Evolutionary conservation across 78 protist genomes (phyloP).

Genomic region (Chrysochromulina parva): DNA sequence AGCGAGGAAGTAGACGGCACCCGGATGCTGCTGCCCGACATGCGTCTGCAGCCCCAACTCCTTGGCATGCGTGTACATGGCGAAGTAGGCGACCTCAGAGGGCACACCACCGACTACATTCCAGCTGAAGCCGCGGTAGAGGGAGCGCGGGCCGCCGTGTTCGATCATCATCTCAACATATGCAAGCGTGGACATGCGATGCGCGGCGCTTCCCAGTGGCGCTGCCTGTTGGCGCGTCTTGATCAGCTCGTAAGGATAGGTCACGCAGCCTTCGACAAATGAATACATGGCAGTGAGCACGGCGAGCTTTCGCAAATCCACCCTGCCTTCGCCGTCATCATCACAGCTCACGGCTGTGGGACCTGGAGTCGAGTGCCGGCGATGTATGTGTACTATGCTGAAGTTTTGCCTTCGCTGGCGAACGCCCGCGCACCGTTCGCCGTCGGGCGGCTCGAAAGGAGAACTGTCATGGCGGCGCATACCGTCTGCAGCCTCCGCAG

Average conservation of each 20-base stretch:
- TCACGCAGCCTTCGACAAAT: neutral
- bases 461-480: too few relatives aligned
- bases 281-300: neutral
- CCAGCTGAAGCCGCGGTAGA: slow-evolving; percentile 26
- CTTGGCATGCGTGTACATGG: neutral
- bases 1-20: neutral
- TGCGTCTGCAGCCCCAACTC: neutral
- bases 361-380: too few relatives aligned
- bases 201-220: neutral
- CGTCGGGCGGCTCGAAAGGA: too few relatives aligned
- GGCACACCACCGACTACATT: neutral
- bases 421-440: too few relatives aligned
- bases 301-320: neutral
- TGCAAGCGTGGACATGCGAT: neutral
- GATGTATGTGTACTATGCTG: too few relatives aligned
- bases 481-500: too few relatives aligned
- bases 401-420: too few relatives aligned
- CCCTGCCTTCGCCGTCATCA: too few relatives aligned
- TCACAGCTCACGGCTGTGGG: too few relatives aligned
- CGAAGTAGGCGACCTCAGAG: neutral
- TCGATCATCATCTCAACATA: neutral
- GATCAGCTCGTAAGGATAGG: neutral
- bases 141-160: neutral
- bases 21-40: neutral
- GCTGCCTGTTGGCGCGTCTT: neutral